These are phyloP conservation scores for Apophysomyces variabilis DNA, from an alignment of 371 early-diverging fungal genomes.

Conservation along the genomic window DNA sequence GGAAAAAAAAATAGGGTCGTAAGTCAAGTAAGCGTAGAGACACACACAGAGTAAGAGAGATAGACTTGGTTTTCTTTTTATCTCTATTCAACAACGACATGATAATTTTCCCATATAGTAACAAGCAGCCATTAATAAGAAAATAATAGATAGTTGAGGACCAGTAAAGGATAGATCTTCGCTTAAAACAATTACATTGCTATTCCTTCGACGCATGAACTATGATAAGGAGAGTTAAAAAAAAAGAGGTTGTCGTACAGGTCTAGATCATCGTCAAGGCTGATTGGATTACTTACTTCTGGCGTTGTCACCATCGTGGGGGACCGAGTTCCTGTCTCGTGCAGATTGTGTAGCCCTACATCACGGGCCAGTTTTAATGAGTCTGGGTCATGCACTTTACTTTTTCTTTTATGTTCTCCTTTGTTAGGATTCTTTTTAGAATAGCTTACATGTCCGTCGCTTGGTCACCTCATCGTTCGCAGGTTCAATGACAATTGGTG, in stretches of 20 bases:
- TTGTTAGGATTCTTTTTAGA: background rate
- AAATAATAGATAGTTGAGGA: conserved; percentile 44
- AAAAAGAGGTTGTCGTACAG: conserved; percentile 8
- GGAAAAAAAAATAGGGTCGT: conserved; percentile 2
- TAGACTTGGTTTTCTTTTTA: background rate
- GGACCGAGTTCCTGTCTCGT: background rate
- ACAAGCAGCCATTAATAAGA: conserved; percentile 44
- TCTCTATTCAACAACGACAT: conserved; percentile 37
- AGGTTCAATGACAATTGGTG: background rate
- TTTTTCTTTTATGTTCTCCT: background rate
- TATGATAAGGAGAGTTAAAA: conserved; percentile 9
- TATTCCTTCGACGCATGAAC: conserved; percentile 29
- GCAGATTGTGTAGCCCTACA: conserved; percentile 11
- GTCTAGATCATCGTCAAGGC: background rate
- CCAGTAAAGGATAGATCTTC: conserved; percentile 54
- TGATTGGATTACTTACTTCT: background rate
- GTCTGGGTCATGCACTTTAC: background rate
- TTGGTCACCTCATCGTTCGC: background rate
- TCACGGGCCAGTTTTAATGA: conserved; percentile 8
- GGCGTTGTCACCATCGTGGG: conserved; percentile 10
- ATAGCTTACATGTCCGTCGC: background rate
- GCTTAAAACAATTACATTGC: conserved; percentile 37
- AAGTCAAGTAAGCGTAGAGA: no score
- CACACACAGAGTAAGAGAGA: background rate
- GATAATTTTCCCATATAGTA: conserved; percentile 58